Evolutionary conservation across 108 stramenopile species (phyloP).

Genomic region (Epithemia pelagica): DNA sequence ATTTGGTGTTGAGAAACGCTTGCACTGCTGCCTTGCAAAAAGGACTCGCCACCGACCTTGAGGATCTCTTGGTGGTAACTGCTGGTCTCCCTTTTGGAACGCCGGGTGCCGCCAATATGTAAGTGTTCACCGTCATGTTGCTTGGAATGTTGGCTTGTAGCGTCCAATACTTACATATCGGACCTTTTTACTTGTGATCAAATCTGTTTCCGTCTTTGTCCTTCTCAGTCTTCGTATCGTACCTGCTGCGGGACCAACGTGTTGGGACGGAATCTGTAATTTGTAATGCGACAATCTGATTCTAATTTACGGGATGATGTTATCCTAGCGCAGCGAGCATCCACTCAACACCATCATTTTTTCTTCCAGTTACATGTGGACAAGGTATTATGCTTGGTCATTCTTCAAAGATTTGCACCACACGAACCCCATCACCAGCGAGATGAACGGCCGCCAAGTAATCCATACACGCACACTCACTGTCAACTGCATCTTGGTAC

Average conservation of each 20-base stretch:
- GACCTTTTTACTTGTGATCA: neutral
- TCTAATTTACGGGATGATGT: no score
- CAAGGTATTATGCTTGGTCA: no score
- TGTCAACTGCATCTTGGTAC: no score
- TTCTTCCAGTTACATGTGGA: no score
- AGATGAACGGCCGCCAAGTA: slow-evolving; percentile 2
- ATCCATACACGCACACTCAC: neutral
- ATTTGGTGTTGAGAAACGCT: slow-evolving; percentile 64
- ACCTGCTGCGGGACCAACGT: slow-evolving; percentile 89
- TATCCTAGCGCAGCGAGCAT: no score
- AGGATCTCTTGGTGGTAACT: slow-evolving; percentile 90
- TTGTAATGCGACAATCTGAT: no score
- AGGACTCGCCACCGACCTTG: slow-evolving; percentile 71
- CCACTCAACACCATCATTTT: no score
- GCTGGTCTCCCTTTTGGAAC: slow-evolving; percentile 91
- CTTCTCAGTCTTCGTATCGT: slow-evolving; percentile 55
- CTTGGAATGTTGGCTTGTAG: neutral
- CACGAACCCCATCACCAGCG: neutral
- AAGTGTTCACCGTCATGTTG: neutral
- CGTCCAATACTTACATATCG: neutral
- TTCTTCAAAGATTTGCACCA: no score
- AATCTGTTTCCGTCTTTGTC: neutral
- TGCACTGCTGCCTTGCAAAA: slow-evolving; percentile 79
- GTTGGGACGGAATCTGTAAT: slow-evolving; percentile 76
- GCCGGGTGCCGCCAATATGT: slow-evolving; percentile 85